phyloP scores from a whole-genome alignment of 257 asterid genomes.

The Scutellaria baicalensis region DNA sequence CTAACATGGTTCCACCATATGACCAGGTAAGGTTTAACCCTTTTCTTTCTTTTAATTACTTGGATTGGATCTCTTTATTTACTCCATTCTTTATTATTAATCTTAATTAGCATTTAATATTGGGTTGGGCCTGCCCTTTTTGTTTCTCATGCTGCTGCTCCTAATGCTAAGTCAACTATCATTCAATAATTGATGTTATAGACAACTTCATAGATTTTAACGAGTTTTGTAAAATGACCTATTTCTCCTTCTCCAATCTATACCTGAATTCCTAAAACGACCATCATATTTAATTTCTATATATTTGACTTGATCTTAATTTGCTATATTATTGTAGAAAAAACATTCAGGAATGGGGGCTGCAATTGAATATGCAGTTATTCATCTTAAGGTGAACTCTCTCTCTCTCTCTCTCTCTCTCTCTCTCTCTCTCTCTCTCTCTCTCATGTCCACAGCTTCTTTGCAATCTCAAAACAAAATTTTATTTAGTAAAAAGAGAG shows the following conservation, averaged over 20 bases:
- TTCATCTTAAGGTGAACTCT: constrained; percentile 56
- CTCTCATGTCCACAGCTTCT: not conserved
- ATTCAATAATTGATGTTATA: too few relatives aligned
- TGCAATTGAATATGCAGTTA: constrained; percentile 85
- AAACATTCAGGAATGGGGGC: constrained; percentile 83
- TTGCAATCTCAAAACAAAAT: not conserved
- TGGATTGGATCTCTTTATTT: not conserved
- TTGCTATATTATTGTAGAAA: constrained; percentile 30
- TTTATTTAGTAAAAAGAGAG: not conserved
- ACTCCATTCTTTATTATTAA: too few relatives aligned
- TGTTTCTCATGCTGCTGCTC: too few relatives aligned
- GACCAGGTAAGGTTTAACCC: constrained; percentile 21
- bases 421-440: not conserved
- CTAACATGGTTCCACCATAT: constrained; percentile 61
- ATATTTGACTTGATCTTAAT: not conserved
- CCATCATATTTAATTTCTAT: not conserved
- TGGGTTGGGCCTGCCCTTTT: too few relatives aligned
- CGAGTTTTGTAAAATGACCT: too few relatives aligned
- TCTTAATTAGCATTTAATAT: too few relatives aligned
- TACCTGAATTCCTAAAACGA: too few relatives aligned
- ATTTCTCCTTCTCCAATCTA: too few relatives aligned
- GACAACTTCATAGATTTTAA: too few relatives aligned
- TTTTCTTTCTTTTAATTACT: not conserved
- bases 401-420: not conserved
- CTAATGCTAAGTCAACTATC: too few relatives aligned